These are phyloP conservation scores for Vigna mungo DNA, from an alignment of 306 rosid genomes.

Conservation along the genomic window DNA sequence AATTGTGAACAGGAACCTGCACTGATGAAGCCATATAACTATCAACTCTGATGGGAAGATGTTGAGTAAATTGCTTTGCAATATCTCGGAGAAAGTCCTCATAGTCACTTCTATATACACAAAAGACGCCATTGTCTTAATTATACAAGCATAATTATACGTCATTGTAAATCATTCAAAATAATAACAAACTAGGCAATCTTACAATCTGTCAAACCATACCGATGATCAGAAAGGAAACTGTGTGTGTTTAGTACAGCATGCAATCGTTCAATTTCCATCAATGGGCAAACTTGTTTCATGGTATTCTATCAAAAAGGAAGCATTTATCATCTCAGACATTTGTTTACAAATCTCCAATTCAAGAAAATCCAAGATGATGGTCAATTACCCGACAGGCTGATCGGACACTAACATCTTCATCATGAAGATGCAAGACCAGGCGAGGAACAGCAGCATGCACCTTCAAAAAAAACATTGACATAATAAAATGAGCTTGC, in stretches of 20 bases:
- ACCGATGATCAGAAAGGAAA: slow-evolving; percentile 94
- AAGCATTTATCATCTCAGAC: slow-evolving; percentile 35
- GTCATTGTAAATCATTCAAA: slow-evolving; percentile 16
- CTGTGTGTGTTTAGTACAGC: slow-evolving; percentile 61
- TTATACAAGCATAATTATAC: neutral
- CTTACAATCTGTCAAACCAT: slow-evolving; percentile 38
- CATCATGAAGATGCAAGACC: slow-evolving; percentile 88
- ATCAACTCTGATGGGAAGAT: slow-evolving; percentile 84
- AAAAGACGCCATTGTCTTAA: slow-evolving; percentile 28
- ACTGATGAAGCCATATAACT: slow-evolving; percentile 80
- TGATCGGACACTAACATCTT: slow-evolving; percentile 70
- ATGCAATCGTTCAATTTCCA: slow-evolving; percentile 70
- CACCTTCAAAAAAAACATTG: slow-evolving; percentile 56
- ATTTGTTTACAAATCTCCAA: slow-evolving; percentile 28
- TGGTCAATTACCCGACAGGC: slow-evolving; percentile 91
- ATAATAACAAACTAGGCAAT: slow-evolving; percentile 34
- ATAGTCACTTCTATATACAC: slow-evolving; percentile 74
- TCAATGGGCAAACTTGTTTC: slow-evolving; percentile 68
- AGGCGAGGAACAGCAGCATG: slow-evolving; percentile 89
- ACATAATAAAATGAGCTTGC: slow-evolving; percentile 32
- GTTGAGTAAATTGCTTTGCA: slow-evolving; percentile 74
- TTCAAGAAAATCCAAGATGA: slow-evolving; percentile 42
- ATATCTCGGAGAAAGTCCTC: slow-evolving; percentile 82
- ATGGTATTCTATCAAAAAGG: slow-evolving; percentile 65
- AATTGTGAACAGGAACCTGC: slow-evolving; percentile 59